Conservation (phyloP, 2,329 filamentous ascomycete species). For the Fonsecaea monophora region DNA sequence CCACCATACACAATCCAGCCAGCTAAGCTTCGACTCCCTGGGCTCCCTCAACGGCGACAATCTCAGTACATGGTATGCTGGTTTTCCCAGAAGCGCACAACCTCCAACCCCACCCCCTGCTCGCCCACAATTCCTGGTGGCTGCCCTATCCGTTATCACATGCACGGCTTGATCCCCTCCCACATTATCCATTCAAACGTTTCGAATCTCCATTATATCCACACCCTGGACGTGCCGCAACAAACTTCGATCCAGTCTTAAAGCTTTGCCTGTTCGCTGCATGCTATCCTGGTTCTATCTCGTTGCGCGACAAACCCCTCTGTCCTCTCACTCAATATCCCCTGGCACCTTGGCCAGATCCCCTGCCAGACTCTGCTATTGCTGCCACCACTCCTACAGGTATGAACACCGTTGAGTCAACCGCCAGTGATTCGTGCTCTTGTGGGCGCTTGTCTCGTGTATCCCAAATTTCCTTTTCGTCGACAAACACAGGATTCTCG, state of each 20-base stretch:
- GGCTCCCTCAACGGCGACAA: conserved; percentile 15
- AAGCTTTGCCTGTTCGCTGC: conserved; percentile 24
- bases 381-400: conserved; percentile 8
- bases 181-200: conserved; percentile 23
- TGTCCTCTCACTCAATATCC: conserved; percentile 9
- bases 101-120: conserved; percentile 6
- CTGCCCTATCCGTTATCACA: conserved; percentile 33
- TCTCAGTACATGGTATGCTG: conserved; percentile 39
- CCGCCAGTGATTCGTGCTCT: conserved; percentile 3
- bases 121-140: conserved; percentile 26
- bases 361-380: neutral
- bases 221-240: conserved; percentile 15
- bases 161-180: conserved; percentile 30
- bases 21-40: conserved; percentile 17
- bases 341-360: conserved; percentile 4
- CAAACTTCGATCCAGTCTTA: conserved; percentile 15
- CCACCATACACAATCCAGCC: conserved; percentile 20
- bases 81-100: neutral
- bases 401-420: conserved; percentile 3
- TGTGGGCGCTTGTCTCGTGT: conserved; percentile 1
- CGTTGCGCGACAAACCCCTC: conserved; percentile 14
- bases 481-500: conserved; percentile 16
- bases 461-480: neutral
- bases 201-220: conserved; percentile 26
- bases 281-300: conserved; percentile 27